Base-by-base conservation (phyloP, 495 filamentous ascomycete genomes). In the Apiosordaria backusii region DNA sequence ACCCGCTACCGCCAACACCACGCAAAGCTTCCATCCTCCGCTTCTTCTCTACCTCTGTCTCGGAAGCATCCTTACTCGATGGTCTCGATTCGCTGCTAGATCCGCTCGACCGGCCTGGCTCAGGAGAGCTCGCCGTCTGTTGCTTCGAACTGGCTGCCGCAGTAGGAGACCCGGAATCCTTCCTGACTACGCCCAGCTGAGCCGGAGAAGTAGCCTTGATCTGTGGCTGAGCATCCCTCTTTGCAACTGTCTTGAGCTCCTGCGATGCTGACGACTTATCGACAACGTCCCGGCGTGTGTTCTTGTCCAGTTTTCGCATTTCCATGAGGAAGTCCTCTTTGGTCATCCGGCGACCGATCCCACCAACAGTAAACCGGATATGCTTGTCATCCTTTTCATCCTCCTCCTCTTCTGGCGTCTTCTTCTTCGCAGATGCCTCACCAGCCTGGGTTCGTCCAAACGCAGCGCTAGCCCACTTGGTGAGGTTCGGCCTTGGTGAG, bases 291-390 rank as follows among this genome's bases (percentile, higher is more conserved):
- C 82, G 84, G 18, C 93, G 86, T 19, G 87, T 86, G 70, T 87
- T 89, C 29, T 91, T 88, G 74, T 96, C 92, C 65, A 97, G 81
- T 26, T 87, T 82, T 73, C 89, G 87, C 68, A 99, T 88, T 71
- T 95, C 87, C 59, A 87, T 80, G 67, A 98, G 89, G 77, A 99
- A 98, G 71, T 97, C 92, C 6, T 90, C 87, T 76, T 97, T 97
- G 74, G 85, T 95, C 90, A 98, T 87, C 21, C 90, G 88, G 50
- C 77, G 78, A 22, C 91, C 90, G 65, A 86, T 83, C 52, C 87
- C 85, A 35, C 83, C 85, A 63, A 99, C 87, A 4, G 90, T 97
- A 79, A 97, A 98, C 58, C 96, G 90, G 63, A 97, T 89, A 52
- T 87, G 83, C 50, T 88, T 85, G 71, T 97, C 93, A 61, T 93